Conservation (phyloP, 2,329 filamentous ascomycete species). For the Fusarium miscanthi region DNA sequence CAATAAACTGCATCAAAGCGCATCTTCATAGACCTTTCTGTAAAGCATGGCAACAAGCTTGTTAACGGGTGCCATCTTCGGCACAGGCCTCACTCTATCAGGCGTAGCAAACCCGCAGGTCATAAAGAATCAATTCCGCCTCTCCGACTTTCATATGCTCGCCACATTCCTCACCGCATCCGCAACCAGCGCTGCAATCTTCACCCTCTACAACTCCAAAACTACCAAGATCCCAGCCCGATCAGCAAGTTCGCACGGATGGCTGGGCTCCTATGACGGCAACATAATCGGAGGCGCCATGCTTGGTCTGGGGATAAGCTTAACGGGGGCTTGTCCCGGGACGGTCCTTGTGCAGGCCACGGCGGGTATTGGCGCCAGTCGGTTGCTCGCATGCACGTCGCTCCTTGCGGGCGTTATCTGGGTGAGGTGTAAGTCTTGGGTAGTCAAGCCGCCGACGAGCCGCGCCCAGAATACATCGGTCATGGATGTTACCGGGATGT, state of each 20-base stretch:
- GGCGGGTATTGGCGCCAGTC: constrained; percentile 5
- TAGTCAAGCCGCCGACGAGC: constrained; percentile 5
- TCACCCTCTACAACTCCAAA: constrained; percentile 8
- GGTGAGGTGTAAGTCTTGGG: neutral
- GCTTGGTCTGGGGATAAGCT: constrained; percentile 26
- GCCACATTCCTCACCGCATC: constrained; percentile 25
- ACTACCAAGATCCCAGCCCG: neutral
- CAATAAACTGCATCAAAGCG: neutral
- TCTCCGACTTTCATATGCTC: constrained; percentile 23
- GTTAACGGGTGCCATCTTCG: constrained; percentile 11
- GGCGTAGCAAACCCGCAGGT: constrained; percentile 14
- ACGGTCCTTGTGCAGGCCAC: constrained; percentile 21
- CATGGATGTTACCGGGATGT: constrained; percentile 7
- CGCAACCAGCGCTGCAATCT: constrained; percentile 10
- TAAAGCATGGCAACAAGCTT: neutral
- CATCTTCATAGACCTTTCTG: neutral
- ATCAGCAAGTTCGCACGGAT: neutral
- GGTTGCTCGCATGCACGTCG: constrained; percentile 5
- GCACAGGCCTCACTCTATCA: constrained; percentile 16
- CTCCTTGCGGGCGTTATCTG: constrained; percentile 3
- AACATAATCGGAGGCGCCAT: constrained; percentile 20
- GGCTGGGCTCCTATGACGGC: constrained; percentile 13
- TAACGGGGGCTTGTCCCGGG: constrained; percentile 24
- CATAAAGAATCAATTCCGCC: constrained; percentile 20
- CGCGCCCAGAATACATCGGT: neutral